A percentile compares a stretch with the other conserved stretches of the same genome.
These are phyloP conservation scores for Volvariella volvacea DNA, from an alignment of 1,284 basidiomycete species.

Conservation along the genomic window DNA sequence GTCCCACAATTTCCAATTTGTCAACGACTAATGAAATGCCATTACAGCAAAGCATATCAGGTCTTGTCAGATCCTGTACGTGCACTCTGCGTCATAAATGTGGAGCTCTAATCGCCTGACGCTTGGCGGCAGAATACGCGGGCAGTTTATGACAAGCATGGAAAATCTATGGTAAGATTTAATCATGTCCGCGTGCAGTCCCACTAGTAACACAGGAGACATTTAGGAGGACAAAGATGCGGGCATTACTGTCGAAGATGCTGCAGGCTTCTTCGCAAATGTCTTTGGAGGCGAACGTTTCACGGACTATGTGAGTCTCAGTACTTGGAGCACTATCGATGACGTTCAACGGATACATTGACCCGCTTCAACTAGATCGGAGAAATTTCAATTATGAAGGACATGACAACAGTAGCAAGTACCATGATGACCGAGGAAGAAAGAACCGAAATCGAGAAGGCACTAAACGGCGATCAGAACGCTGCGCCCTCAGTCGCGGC, in stretches of 20 bases:
- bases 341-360: too few relatives aligned
- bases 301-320: constrained; percentile 73
- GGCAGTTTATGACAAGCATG: constrained; percentile 93
- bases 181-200: constrained; percentile 2
- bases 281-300: constrained; percentile 90
- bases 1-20: background rate
- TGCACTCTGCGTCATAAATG: constrained; percentile 12
- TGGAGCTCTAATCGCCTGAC: constrained; percentile 1
- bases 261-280: constrained; percentile 86
- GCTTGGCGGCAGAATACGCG: constrained; percentile 63
- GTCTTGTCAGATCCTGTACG: constrained; percentile 79
- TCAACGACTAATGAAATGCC: background rate
- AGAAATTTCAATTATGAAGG: constrained; percentile 90
- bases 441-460: constrained; percentile 78
- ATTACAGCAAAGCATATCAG: constrained; percentile 80
- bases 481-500: background rate
- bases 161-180: constrained; percentile 69
- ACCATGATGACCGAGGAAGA: constrained; percentile 89
- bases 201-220: background rate
- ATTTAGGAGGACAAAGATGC: constrained; percentile 66
- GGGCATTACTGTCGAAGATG: constrained; percentile 70
- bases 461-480: constrained; percentile 41
- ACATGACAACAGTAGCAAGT: constrained; percentile 76
- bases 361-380: constrained; percentile 68
- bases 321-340: too few relatives aligned